A percentile compares a stretch with the other conserved stretches of the same genome.
These are phyloP conservation scores for Phalaenopsis equestris DNA, from an alignment of 106 monocot genomes.

Conservation along the genomic window DNA sequence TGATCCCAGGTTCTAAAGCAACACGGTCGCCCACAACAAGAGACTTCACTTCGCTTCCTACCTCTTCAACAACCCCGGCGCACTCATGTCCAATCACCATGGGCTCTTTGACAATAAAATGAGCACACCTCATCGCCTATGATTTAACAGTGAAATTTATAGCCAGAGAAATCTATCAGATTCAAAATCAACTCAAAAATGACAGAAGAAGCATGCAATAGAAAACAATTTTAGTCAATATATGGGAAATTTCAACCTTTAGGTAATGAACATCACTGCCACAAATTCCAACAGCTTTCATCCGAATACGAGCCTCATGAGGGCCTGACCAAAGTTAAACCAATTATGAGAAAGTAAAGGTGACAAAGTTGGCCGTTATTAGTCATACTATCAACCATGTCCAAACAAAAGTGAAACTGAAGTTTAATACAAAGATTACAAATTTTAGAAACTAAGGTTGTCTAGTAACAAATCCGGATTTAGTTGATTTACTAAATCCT, in stretches of 20 bases:
- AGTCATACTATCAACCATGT: background rate
- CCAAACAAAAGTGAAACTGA: background rate
- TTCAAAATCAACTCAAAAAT: background rate
- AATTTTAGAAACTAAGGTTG: too few relatives aligned
- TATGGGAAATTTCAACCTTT: slow-evolving; percentile 37
- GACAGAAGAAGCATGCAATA: background rate
- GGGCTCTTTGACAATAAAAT: slow-evolving; percentile 90
- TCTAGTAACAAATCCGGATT: too few relatives aligned
- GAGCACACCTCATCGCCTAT: slow-evolving; percentile 72
- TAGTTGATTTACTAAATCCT: too few relatives aligned
- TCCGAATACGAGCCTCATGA: slow-evolving; percentile 73
- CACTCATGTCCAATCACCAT: slow-evolving; percentile 99
- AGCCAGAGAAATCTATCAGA: background rate
- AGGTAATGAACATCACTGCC: slow-evolving; percentile 97
- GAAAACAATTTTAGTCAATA: background rate
- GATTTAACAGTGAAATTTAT: background rate
- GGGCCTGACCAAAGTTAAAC: slow-evolving; percentile 35
- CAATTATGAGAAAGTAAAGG: background rate
- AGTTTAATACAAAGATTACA: too few relatives aligned
- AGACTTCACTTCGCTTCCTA: slow-evolving; percentile 72
- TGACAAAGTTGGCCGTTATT: background rate
- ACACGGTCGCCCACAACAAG: slow-evolving; percentile 69
- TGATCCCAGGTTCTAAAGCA: slow-evolving; percentile 90
- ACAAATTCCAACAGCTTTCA: slow-evolving; percentile 98
- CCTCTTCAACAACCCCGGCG: slow-evolving; percentile 87